Conservation (phyloP, 768 basidiomycete genomes). For the Tephrocybe sp. region DNA sequence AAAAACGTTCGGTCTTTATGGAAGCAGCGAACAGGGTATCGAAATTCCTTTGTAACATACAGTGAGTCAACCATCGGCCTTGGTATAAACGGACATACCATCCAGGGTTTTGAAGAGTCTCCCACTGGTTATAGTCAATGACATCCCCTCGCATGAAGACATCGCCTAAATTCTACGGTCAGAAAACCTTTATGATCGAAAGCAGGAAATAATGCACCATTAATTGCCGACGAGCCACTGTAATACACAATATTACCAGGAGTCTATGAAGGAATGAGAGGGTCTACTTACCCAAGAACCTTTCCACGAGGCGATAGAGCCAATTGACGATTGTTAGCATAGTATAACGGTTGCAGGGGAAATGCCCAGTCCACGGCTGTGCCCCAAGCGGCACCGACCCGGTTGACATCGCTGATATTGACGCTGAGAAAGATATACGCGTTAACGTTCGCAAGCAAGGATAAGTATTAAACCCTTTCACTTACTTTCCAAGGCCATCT, state of each 20-base stretch:
- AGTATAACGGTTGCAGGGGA: not conserved
- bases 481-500: conserved; percentile 1
- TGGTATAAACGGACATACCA: not conserved
- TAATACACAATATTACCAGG: not conserved
- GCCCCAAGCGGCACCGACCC: conserved; percentile 1
- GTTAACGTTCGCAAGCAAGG: no score
- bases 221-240: conserved; percentile 2
- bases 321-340: conserved; percentile 1
- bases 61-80: not conserved
- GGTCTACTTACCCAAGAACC: conserved; percentile 1
- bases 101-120: not conserved
- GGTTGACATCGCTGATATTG: not conserved
- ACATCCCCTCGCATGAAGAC: not conserved
- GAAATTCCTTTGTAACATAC: not conserved
- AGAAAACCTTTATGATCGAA: no score
- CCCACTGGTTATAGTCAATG: conserved; percentile 1
- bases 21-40: not conserved
- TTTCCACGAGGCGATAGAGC: not conserved
- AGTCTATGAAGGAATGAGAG: not conserved
- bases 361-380: not conserved
- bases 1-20: not conserved
- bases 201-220: not conserved
- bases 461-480: not conserved
- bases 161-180: not conserved
- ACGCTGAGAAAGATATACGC: not conserved